Percentiles rank a stretch among this genome's conserved stretches.
Conservation (phyloP, 441 rosid species). For the Euphorbia celastroides region DNA sequence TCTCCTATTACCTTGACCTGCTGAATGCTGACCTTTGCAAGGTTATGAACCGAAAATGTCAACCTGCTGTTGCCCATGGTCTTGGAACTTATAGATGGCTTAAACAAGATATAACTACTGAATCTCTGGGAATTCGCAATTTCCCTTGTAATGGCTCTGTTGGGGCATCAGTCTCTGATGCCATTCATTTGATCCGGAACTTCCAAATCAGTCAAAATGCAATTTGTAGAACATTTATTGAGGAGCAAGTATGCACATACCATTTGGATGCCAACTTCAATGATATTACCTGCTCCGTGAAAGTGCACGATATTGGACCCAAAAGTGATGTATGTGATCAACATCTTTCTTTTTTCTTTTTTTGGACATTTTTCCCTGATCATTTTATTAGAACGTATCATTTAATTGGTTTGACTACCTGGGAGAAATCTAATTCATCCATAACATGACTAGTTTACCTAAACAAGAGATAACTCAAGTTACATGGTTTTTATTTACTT, state of each 20-base stretch:
- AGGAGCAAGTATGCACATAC: slow-evolving; percentile 42
- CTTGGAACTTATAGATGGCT: slow-evolving; percentile 94
- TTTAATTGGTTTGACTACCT: slow-evolving; percentile 2
- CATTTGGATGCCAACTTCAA: slow-evolving; percentile 41
- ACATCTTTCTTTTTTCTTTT: not conserved
- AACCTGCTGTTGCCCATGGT: slow-evolving; percentile 72
- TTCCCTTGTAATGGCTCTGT: slow-evolving; percentile 45
- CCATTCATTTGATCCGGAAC: slow-evolving; percentile 44
- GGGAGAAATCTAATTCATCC: not conserved
- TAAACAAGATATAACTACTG: slow-evolving; percentile 60
- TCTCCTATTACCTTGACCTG: slow-evolving; percentile 68
- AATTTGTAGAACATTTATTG: slow-evolving; percentile 34
- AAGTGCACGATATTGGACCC: slow-evolving; percentile 49
- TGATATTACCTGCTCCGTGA: slow-evolving; percentile 44
- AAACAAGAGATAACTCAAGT: not conserved
- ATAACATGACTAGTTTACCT: not conserved
- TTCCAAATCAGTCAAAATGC: slow-evolving; percentile 51
- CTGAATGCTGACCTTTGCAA: slow-evolving; percentile 41
- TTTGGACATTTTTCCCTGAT: not conserved
- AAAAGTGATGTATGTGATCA: slow-evolving; percentile 39
- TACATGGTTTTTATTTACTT: not conserved
- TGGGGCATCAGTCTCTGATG: slow-evolving; percentile 60
- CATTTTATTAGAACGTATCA: not conserved
- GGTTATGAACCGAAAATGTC: slow-evolving; percentile 31
- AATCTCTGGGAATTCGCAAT: slow-evolving; percentile 44